Conservation (phyloP, 2,329 filamentous ascomycete genomes). For the Zymoseptoria passerinii region DNA sequence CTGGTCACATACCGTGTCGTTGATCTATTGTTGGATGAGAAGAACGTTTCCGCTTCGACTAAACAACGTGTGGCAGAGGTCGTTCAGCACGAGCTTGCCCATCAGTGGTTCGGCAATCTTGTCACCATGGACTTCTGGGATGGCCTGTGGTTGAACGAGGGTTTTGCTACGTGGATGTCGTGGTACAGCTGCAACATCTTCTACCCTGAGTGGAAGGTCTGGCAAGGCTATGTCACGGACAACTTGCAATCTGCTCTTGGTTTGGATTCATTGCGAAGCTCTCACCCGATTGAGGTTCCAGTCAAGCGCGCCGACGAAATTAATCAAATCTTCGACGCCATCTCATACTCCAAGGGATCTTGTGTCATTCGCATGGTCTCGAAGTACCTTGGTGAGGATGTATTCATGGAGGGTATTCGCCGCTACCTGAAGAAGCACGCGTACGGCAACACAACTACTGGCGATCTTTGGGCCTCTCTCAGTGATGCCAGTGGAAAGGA, state of each 20-base stretch:
- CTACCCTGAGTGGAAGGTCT: constrained; percentile 97
- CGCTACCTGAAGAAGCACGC: constrained; percentile 91
- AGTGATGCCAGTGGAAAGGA: constrained; percentile 85
- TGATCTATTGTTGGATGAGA: constrained; percentile 83
- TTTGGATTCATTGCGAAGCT: constrained; percentile 85
- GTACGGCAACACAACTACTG: constrained; percentile 89
- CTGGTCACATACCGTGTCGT: constrained; percentile 91
- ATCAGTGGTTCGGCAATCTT: constrained; percentile 97
- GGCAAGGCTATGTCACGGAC: constrained; percentile 90
- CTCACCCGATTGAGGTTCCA: constrained; percentile 91
- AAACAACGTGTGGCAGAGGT: constrained; percentile 93
- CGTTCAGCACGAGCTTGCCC: constrained; percentile 91
- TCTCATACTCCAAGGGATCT: constrained; percentile 94
- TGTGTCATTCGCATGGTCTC: constrained; percentile 96
- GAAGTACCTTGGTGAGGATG: constrained; percentile 84
- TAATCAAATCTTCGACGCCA: constrained; percentile 96
- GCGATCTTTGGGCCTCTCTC: constrained; percentile 82
- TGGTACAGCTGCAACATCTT: constrained; percentile 92
- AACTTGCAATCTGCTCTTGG: constrained; percentile 81
- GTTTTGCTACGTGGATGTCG: constrained; percentile 86
- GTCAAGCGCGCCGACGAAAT: constrained; percentile 93
- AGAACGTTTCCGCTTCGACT: constrained; percentile 76
- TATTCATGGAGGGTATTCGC: constrained; percentile 85
- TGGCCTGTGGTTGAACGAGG: constrained; percentile 90
- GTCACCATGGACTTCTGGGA: constrained; percentile 99